Evolutionary conservation across 257 asterid genomes (phyloP).

Genomic region (Solanum clarkiae): DNA sequence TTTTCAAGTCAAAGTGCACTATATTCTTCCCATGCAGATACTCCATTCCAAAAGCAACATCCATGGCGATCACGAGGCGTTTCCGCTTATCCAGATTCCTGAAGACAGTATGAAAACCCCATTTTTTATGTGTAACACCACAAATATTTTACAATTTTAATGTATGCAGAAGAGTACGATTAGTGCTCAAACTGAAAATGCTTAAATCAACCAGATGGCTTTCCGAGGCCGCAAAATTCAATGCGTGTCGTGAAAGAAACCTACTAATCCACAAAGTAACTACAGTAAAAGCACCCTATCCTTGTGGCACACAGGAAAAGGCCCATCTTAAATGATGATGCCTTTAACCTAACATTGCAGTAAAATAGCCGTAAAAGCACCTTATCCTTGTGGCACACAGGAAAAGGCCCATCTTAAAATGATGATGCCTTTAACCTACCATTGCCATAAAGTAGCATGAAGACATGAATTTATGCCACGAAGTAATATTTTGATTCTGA

Average conservation of each 20-base stretch:
- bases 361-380: not conserved
- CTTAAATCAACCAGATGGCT: not conserved
- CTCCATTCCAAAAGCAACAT: conserved; percentile 98
- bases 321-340: not conserved
- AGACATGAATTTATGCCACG: not conserved
- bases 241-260: not conserved
- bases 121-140: not conserved
- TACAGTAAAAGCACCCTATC: not conserved
- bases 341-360: not conserved
- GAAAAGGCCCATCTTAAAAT: not conserved
- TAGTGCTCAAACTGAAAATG: not conserved
- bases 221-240: not conserved
- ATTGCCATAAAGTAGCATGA: not conserved
- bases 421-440: not conserved
- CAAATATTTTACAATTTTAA: not conserved
- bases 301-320: not conserved
- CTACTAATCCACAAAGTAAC: not conserved
- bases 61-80: conserved; percentile 90
- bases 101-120: conserved; percentile 1
- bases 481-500: not conserved
- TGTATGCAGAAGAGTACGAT: not conserved
- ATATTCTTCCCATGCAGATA: conserved; percentile 93
- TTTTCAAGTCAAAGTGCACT: conserved; percentile 95
- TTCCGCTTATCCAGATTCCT: conserved; percentile 89
- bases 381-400: not conserved